Percentiles rank a stretch among this genome's conserved stretches.
Evolutionary conservation across 2,329 filamentous ascomycete species (phyloP).

Genomic region (Zalaria sp.): DNA sequence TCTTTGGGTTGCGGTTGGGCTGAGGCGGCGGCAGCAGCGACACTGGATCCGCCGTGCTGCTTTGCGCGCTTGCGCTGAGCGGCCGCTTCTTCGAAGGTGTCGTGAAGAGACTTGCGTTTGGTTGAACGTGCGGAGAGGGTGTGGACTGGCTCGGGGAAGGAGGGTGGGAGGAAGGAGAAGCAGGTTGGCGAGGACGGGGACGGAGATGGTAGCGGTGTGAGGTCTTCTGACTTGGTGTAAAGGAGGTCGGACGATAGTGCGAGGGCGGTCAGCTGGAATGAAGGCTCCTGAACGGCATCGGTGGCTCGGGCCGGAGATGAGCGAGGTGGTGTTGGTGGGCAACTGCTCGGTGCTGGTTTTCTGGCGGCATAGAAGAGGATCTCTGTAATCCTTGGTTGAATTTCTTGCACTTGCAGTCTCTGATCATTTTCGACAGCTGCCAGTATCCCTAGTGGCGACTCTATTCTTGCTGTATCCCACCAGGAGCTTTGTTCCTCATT

Average conservation of each 20-base stretch:
- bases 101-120: conserved; percentile 27
- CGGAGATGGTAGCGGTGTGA: conserved; percentile 15
- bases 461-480: conserved; percentile 22
- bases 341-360: conserved; percentile 6
- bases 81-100: conserved; percentile 34
- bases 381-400: conserved; percentile 22
- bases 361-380: conserved; percentile 30
- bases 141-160: neutral
- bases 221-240: conserved; percentile 4
- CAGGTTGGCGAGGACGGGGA: conserved; percentile 3
- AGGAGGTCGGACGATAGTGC: conserved; percentile 29
- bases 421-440: conserved; percentile 13
- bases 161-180: conserved; percentile 11
- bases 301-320: conserved; percentile 11
- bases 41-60: conserved; percentile 26
- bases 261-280: conserved; percentile 23
- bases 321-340: conserved; percentile 19
- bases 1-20: conserved; percentile 17
- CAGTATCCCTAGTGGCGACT: conserved; percentile 26
- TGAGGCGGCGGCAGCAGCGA: conserved; percentile 25
- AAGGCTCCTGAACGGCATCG: neutral
- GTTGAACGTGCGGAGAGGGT: conserved; percentile 11
- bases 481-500: conserved; percentile 12
- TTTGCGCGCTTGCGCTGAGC: conserved; percentile 27
- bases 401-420: neutral